Conservation (phyloP, 2,329 filamentous ascomycete species). For the Chaetomium globosum region DNA sequence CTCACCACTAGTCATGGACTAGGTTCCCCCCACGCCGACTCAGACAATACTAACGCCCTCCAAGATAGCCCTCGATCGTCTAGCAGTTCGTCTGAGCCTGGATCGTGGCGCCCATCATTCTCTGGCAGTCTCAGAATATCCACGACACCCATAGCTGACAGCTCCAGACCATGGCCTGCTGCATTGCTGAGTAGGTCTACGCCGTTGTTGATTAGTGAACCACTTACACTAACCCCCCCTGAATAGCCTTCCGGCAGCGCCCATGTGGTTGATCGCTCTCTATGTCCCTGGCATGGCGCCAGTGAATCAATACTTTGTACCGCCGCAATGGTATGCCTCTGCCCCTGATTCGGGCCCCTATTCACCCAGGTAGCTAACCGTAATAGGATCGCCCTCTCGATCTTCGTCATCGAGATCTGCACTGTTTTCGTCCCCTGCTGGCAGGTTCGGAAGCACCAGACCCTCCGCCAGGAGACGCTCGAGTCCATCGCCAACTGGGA, state of each 20-base stretch:
- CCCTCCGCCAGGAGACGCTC: conserved; percentile 52
- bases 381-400: conserved; percentile 59
- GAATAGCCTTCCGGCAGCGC: conserved; percentile 62
- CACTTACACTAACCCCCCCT: conserved; percentile 4
- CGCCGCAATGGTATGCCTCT: conserved; percentile 61
- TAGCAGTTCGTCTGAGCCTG: conserved; percentile 69
- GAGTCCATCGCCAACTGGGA: conserved; percentile 55
- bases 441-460: conserved; percentile 54
- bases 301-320: conserved; percentile 59
- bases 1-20: not conserved
- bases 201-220: too few relatives aligned
- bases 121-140: conserved; percentile 64
- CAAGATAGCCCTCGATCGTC: conserved; percentile 62
- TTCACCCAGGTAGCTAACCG: conserved; percentile 30
- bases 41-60: not conserved
- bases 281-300: conserved; percentile 54
- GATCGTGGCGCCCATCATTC: conserved; percentile 61
- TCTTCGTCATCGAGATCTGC: conserved; percentile 65
- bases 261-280: conserved; percentile 67
- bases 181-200: conserved; percentile 47
- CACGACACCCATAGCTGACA: conserved; percentile 69
- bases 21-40: not conserved
- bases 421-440: conserved; percentile 65
- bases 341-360: conserved; percentile 23
- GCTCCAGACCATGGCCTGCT: conserved; percentile 60